Evolutionary conservation across 2,329 filamentous ascomycete genomes (phyloP).

Genomic region (Aspergillus fijiensis): DNA sequence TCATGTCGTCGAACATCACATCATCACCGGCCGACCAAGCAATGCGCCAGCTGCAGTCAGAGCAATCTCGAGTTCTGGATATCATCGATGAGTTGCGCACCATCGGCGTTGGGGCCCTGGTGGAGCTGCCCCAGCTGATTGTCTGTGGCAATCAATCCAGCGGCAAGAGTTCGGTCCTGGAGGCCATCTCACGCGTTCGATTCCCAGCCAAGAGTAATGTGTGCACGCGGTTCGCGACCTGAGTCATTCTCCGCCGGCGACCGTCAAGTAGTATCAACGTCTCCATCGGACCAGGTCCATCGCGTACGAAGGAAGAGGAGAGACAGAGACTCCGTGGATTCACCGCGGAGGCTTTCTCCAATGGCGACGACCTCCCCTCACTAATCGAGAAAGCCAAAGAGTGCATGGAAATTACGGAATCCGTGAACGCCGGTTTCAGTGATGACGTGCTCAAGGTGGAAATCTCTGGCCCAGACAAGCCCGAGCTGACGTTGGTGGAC

Average conservation of each 20-base stretch:
- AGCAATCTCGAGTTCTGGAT: no score
- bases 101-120: no score
- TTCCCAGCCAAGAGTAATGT: conserved; percentile 58
- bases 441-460: conserved; percentile 59
- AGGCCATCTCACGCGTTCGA: conserved; percentile 61
- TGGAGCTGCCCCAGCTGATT: no score
- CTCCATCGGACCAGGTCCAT: conserved; percentile 41
- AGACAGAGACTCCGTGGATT: conserved; percentile 12
- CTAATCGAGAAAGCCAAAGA: conserved; percentile 56
- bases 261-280: conserved; percentile 41
- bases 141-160: conserved; percentile 60
- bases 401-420: conserved; percentile 49
- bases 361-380: conserved; percentile 34
- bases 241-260: conserved; percentile 54
- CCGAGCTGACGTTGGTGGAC: conserved; percentile 62
- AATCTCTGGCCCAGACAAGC: conserved; percentile 59
- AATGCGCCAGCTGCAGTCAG: no score
- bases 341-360: conserved; percentile 10
- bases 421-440: conserved; percentile 18
- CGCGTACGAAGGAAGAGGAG: conserved; percentile 14
- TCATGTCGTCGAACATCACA: no score
- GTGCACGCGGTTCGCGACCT: conserved; percentile 63
- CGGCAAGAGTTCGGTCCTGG: conserved; percentile 65
- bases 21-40: no score
- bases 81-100: no score